A percentile compares a stretch with the other conserved stretches of the same genome.
These are phyloP conservation scores for Aspergillus ostianus DNA, from an alignment of 495 filamentous ascomycete species.

Conservation along the genomic window DNA sequence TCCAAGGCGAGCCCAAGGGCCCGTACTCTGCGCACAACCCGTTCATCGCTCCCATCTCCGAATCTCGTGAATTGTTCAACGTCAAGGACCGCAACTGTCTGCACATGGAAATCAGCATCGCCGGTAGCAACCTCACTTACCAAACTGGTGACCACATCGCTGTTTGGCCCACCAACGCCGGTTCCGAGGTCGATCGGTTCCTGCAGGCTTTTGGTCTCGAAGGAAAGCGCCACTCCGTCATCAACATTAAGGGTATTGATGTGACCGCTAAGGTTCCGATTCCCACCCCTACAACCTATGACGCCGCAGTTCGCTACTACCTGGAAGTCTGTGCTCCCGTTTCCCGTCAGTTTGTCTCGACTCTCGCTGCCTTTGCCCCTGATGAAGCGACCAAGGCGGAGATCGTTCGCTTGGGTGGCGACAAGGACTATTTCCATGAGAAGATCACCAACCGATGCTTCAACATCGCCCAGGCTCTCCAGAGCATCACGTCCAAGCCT, in stretches of 20 bases:
- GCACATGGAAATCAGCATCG: constrained; percentile 94
- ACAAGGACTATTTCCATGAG: constrained; percentile 95
- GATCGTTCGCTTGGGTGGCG: constrained; percentile 80
- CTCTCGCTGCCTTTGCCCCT: constrained; percentile 85
- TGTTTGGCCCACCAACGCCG: constrained; percentile 95
- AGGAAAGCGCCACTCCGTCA: constrained; percentile 76
- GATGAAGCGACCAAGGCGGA: constrained; percentile 80
- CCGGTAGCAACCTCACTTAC: constrained; percentile 76
- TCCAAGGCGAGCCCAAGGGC: constrained; percentile 79
- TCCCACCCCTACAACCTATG: constrained; percentile 94
- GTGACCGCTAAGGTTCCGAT: constrained; percentile 97
- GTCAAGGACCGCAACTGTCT: constrained; percentile 93
- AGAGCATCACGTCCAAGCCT: constrained; percentile 66
- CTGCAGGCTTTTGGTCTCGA: constrained; percentile 72
- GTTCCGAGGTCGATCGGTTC: constrained; percentile 89
- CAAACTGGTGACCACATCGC: constrained; percentile 97
- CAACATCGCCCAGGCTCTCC: constrained; percentile 89
- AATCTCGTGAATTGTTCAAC: constrained; percentile 87
- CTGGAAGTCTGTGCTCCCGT: constrained; percentile 95
- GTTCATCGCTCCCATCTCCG: constrained; percentile 88
- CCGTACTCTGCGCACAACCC: constrained; percentile 97
- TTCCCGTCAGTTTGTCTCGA: constrained; percentile 91
- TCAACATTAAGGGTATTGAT: constrained; percentile 90
- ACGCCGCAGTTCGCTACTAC: constrained; percentile 91
- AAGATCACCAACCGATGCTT: constrained; percentile 78